These are phyloP conservation scores for Inga laurina DNA, from an alignment of 306 rosid genomes.

Conservation along the genomic window DNA sequence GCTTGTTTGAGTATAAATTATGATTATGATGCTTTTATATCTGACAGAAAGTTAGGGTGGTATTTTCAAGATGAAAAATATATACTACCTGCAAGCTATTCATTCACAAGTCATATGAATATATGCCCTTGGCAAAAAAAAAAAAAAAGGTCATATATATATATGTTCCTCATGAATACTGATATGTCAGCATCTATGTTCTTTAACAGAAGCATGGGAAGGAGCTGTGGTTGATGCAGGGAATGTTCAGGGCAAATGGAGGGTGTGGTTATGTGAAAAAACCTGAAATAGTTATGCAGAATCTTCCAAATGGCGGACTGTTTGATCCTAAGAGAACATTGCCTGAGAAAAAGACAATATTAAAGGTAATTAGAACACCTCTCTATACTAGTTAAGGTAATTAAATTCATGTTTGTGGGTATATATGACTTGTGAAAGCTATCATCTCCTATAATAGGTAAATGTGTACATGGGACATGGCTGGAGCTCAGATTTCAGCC, in stretches of 20 bases:
- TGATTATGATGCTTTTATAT: neutral
- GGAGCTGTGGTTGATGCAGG: conserved; percentile 85
- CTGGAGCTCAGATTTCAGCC: conserved; percentile 54
- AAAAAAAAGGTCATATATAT: too few relatives aligned
- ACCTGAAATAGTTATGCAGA: conserved; percentile 66
- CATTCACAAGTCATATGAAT: conserved; percentile 9
- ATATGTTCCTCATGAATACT: conserved; percentile 9
- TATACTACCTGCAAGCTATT: neutral
- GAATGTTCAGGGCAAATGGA: conserved; percentile 96
- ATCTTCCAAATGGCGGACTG: conserved; percentile 47
- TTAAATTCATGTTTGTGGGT: conserved; percentile 1
- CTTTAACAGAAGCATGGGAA: conserved; percentile 71
- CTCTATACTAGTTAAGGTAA: neutral
- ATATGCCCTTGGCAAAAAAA: too few relatives aligned
- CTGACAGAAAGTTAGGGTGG: neutral
- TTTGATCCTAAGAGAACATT: conserved; percentile 63
- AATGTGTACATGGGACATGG: conserved; percentile 56
- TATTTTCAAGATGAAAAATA: neutral
- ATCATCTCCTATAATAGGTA: conserved; percentile 51
- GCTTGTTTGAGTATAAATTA: neutral
- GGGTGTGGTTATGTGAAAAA: conserved; percentile 89
- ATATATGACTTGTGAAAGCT: neutral
- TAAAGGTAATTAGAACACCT: conserved; percentile 53
- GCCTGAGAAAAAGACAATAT: conserved; percentile 50
- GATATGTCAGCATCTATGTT: conserved; percentile 19